These are phyloP conservation scores for Sphaerobolus stellatus DNA, from an alignment of 1,284 basidiomycete species.

Conservation along the genomic window DNA sequence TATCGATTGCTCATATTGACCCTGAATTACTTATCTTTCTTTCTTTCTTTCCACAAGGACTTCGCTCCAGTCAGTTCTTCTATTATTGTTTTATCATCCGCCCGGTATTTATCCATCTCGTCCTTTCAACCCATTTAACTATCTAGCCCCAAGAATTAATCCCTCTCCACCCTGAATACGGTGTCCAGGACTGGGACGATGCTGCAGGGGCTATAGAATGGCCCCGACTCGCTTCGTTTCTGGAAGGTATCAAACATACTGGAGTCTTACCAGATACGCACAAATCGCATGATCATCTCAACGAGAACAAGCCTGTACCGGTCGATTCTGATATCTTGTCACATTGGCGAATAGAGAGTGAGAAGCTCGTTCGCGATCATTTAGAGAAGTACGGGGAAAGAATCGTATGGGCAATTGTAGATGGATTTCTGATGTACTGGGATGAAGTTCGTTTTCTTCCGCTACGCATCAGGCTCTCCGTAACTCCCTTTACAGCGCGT, in stretches of 20 bases:
- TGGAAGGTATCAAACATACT: conserved; percentile 55
- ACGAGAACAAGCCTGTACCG: conserved; percentile 73
- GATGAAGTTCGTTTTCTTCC: conserved; percentile 56
- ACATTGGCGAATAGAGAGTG: conserved; percentile 54
- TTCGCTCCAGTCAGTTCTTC: conserved; percentile 50
- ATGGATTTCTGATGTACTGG: conserved; percentile 95
- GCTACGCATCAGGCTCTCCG: background rate
- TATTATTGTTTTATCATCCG: background rate
- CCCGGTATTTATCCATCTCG: background rate
- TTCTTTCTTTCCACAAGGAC: background rate
- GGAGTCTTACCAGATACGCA: conserved; percentile 69
- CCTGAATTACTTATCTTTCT: conserved; percentile 9
- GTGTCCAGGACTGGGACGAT: conserved; percentile 93
- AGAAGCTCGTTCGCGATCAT: conserved; percentile 42
- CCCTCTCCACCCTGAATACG: conserved; percentile 73
- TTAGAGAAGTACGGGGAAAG: conserved; percentile 42
- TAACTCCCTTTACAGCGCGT: conserved; percentile 50
- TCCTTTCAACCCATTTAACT: conserved; percentile 2
- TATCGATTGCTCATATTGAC: too few relatives aligned
- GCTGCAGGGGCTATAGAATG: conserved; percentile 83
- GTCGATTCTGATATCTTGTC: conserved; percentile 44
- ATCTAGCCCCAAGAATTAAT: conserved; percentile 72
- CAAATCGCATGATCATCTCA: conserved; percentile 81
- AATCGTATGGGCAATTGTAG: conserved; percentile 79
- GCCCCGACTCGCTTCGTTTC: conserved; percentile 60